Evolutionary conservation across 2,329 filamentous ascomycete species (phyloP), one percentile per base, ranked within the genome.

Genomic region (Exophiala spinifera): DNA sequence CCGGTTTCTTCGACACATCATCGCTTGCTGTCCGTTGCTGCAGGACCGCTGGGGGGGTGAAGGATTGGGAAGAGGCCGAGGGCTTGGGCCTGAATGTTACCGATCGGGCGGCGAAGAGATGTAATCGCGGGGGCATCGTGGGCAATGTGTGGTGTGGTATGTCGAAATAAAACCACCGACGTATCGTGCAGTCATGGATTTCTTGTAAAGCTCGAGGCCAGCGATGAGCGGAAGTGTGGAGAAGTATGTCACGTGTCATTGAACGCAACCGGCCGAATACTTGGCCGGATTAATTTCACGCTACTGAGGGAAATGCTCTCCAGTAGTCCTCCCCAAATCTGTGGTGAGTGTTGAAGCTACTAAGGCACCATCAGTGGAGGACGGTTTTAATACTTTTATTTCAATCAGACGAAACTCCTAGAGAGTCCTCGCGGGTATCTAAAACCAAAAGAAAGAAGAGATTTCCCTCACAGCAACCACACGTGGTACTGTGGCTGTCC

Each of bases 101-200:
- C n/a, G 59, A 53, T 37, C 66, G 64, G 52, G 67, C 64, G 42
- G 70, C 67, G 50, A 77, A 74, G 37, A 83, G 61, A 58, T 76
- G 78, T 62, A 81, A 69, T 69, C 79, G 74, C 53, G 81, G 76
- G 63, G 81, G 76, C 82, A 85, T 85, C 53, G 56, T 69, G 45
- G 33, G 17, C 19, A 7, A 17, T 43, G 28, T 19, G 19, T 21
- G 31, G 19, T 21, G 31, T 21, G 36, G 7, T 49, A 17, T 33
- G 20, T 47, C 37, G 37, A 36, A 46, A 23, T 46, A n/a, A 33
- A 23, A 14, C n/a, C 19, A 49, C 20, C 15, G 3, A 21, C 25
- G 48, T 15, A 44, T 51, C 43, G 31, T n/a, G 20, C 14, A n/a
- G 20, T 49, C 46, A 39, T 44, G 21, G 19, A 44, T 23, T 23